Base-by-base conservation (phyloP, 495 filamentous ascomycete genomes). In the Xylaria palmicola region DNA sequence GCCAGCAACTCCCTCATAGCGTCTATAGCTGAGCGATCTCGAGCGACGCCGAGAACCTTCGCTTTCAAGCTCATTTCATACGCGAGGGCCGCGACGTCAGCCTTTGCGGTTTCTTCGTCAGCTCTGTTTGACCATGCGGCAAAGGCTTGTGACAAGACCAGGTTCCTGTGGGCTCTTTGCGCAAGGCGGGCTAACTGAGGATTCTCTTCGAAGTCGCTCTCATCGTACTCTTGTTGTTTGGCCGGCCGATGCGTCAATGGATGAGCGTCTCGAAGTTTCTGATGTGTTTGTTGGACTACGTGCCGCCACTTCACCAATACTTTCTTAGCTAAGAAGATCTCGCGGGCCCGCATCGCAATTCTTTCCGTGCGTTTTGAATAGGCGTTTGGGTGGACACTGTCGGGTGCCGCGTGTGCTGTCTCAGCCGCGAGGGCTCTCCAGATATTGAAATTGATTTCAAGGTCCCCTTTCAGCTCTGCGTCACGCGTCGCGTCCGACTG, bases 101-200 rank as follows among this genome's bases (percentile, higher is more conserved):
- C 74, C 8, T 68, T 70, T 30, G 69, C 75, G 17, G 83, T 76
- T 63, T 88, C 81, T 47, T 91, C 87, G 6, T 77, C 79, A 37
- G 85, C 76, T 17, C 81, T 74, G 49, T 85, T 82, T 27, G 83
- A 84, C 90, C 90, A 93, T 64, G 91, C 87, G 4, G 83, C 83
- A 64, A 92, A 90, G 3, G 88, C 86, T 69, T 88, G 89, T 1
- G 84, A 85, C 62, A 92, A 72, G 29, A 91, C 74, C 67, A 86
- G 86, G 20, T 90, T 67, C 66, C 89, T 81, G 49, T 88, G 81
- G 22, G 87, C 86, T 59, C 81, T 82, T 17, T 70, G 77, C 27
- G 87, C 86, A 54, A 87, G 79, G 63, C 75, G 76, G 63, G 90
- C 59, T 13, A 61, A 36, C 24, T 61, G 49, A 24, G 50, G 41